Evolutionary conservation across 2,329 filamentous ascomycete species (phyloP).

Genomic region (Penicillium sp.): DNA sequence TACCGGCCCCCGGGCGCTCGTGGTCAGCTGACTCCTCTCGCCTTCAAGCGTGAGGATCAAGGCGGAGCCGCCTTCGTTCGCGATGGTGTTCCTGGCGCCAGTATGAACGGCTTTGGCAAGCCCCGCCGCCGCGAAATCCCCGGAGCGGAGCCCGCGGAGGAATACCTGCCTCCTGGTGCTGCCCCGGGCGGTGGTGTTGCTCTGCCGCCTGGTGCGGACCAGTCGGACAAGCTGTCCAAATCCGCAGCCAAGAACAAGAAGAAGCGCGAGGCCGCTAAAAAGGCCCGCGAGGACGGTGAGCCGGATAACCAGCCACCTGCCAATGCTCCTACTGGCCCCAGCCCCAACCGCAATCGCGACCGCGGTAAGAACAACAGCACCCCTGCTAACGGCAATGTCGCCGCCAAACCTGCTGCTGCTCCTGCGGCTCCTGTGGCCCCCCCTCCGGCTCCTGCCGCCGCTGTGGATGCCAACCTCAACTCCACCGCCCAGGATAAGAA

Average conservation of each 20-base stretch:
- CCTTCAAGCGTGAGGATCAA: slow-evolving; percentile 97
- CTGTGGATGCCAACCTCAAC: no score
- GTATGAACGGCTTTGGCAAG: slow-evolving; percentile 75
- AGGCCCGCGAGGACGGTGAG: slow-evolving; percentile 63
- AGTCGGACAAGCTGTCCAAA: slow-evolving; percentile 70
- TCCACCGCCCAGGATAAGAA: slow-evolving; percentile 86
- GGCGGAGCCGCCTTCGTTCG: slow-evolving; percentile 84
- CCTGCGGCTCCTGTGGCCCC: slow-evolving; percentile 30
- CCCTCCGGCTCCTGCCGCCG: slow-evolving; percentile 21
- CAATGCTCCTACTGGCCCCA: slow-evolving; percentile 36
- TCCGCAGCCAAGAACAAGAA: slow-evolving; percentile 95
- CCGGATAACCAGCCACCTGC: slow-evolving; percentile 37
- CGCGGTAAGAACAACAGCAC: slow-evolving; percentile 33
- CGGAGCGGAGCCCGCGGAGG: slow-evolving; percentile 72
- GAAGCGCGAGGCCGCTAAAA: slow-evolving; percentile 93
- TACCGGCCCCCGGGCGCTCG: slow-evolving; percentile 93
- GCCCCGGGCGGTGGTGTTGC: slow-evolving; percentile 64
- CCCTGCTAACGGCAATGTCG: slow-evolving; percentile 35
- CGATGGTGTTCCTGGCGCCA: slow-evolving; percentile 65
- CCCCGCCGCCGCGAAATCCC: slow-evolving; percentile 74
- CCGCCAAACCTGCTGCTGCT: slow-evolving; percentile 23
- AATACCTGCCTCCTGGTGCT: slow-evolving; percentile 65
- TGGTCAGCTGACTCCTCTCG: slow-evolving; percentile 80
- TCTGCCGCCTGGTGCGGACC: slow-evolving; percentile 61
- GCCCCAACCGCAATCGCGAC: slow-evolving; percentile 60